phyloP scores from a whole-genome alignment of 495 filamentous ascomycete genomes.

The Cudoniella acicularis region DNA sequence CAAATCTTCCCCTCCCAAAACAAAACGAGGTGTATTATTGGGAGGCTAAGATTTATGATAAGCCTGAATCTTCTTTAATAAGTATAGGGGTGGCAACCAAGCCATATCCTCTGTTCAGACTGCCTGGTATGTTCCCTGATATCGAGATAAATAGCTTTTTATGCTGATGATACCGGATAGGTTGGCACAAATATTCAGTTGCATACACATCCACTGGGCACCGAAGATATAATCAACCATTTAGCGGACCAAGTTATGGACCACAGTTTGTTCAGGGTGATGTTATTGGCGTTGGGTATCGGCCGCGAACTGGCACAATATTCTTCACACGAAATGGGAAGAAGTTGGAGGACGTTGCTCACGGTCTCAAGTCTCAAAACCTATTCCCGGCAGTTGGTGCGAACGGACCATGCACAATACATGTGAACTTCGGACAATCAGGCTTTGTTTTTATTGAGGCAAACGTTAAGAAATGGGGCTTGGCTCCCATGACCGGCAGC shows the following conservation, averaged over 20 bases:
- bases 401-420: constrained; percentile 84
- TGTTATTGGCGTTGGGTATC: constrained; percentile 93
- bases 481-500: constrained; percentile 93
- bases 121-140: constrained; percentile 64
- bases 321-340: constrained; percentile 99
- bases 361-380: constrained; percentile 90
- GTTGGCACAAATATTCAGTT: constrained; percentile 86
- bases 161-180: constrained; percentile 38
- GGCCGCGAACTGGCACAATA: constrained; percentile 87
- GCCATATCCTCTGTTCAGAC: constrained; percentile 89
- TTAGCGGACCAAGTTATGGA: constrained; percentile 71
- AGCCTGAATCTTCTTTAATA: constrained; percentile 80
- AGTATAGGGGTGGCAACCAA: constrained; percentile 94
- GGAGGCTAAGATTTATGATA: constrained; percentile 98
- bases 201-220: constrained; percentile 85
- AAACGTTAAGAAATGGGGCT: constrained; percentile 98
- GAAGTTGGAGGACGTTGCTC: constrained; percentile 90
- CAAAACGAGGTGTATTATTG: constrained; percentile 99
- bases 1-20: constrained; percentile 93
- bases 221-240: constrained; percentile 89
- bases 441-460: constrained; percentile 99
- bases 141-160: background rate
- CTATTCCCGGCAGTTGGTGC: constrained; percentile 95
- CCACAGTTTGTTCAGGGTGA: constrained; percentile 86
- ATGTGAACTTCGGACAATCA: constrained; percentile 97